Conservation (phyloP, 352 stramenopile genomes). For the Phytophthora sp. region DNA sequence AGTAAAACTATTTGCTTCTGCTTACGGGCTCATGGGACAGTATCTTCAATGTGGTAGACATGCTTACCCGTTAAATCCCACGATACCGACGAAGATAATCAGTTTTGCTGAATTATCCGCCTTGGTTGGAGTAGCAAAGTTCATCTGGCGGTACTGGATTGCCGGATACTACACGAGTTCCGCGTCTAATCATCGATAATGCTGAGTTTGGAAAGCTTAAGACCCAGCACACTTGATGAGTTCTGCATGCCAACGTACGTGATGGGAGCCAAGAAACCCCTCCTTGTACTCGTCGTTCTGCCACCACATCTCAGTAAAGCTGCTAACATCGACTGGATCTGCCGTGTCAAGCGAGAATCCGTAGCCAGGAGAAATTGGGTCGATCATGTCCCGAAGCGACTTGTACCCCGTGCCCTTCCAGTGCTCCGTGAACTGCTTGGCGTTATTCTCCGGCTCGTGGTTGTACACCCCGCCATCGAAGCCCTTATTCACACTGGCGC, state of each 20-base stretch:
- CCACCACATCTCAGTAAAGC: constrained; percentile 38
- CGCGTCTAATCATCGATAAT: too few relatives aligned
- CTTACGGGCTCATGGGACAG: too few relatives aligned
- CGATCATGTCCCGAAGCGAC: constrained; percentile 45
- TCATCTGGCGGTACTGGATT: too few relatives aligned
- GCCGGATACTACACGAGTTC: too few relatives aligned
- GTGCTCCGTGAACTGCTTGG: constrained; percentile 33
- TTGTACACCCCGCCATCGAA: constrained; percentile 42
- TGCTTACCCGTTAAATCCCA: too few relatives aligned
- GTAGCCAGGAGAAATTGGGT: constrained; percentile 37
- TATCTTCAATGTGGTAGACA: too few relatives aligned
- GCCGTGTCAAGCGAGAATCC: constrained; percentile 30
- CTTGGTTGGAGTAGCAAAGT: too few relatives aligned
- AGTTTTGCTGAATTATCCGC: too few relatives aligned
- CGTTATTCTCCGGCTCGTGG: constrained; percentile 34
- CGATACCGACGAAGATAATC: too few relatives aligned
- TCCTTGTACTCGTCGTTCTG: constrained; percentile 50
- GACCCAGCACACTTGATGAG: background rate
- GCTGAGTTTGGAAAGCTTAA: background rate
- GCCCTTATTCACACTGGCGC: constrained; percentile 37
- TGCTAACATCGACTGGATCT: constrained; percentile 37
- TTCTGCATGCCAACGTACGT: constrained; percentile 23
- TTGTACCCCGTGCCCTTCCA: constrained; percentile 37
- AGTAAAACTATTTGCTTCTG: too few relatives aligned
- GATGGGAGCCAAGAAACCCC: constrained; percentile 46